phyloP scores from a whole-genome alignment of 2,329 filamentous ascomycete genomes.

The Gliomastix tumulicola region DNA sequence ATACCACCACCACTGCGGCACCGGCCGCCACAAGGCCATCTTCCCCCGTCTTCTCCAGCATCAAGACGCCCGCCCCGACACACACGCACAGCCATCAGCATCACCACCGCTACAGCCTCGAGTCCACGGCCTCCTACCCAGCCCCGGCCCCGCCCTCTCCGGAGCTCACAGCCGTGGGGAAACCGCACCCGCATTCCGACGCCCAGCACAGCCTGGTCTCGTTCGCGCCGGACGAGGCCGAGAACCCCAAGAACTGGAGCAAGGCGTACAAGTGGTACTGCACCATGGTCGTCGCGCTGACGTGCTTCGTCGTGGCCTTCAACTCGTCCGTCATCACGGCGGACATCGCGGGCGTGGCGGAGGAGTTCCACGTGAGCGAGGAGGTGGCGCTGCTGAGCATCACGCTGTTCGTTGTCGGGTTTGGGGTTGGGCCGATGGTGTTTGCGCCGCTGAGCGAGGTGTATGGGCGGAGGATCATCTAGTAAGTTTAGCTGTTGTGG shows the following conservation, averaged over 20 bases:
- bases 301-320: slow-evolving; percentile 69
- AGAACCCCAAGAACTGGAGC: slow-evolving; percentile 82
- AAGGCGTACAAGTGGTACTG: slow-evolving; percentile 75
- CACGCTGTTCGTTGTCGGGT: slow-evolving; percentile 73
- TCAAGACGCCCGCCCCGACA: no score
- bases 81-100: no score
- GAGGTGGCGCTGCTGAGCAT: slow-evolving; percentile 69
- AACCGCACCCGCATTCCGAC: not conserved
- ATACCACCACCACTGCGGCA: no score
- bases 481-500: slow-evolving; percentile 29
- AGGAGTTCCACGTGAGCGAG: slow-evolving; percentile 60
- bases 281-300: slow-evolving; percentile 76
- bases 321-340: slow-evolving; percentile 71
- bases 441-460: slow-evolving; percentile 77
- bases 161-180: slow-evolving; percentile 3
- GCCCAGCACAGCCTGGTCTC: slow-evolving; percentile 44
- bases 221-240: slow-evolving; percentile 64
- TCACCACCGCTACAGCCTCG: no score
- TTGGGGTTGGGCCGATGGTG: slow-evolving; percentile 72
- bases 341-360: slow-evolving; percentile 56
- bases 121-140: no score
- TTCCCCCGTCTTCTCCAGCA: no score
- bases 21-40: no score
- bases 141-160: no score
- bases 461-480: slow-evolving; percentile 64